Base-by-base conservation (phyloP, 371 early-diverging fungal genomes). In the Zychaea mexicana region DNA sequence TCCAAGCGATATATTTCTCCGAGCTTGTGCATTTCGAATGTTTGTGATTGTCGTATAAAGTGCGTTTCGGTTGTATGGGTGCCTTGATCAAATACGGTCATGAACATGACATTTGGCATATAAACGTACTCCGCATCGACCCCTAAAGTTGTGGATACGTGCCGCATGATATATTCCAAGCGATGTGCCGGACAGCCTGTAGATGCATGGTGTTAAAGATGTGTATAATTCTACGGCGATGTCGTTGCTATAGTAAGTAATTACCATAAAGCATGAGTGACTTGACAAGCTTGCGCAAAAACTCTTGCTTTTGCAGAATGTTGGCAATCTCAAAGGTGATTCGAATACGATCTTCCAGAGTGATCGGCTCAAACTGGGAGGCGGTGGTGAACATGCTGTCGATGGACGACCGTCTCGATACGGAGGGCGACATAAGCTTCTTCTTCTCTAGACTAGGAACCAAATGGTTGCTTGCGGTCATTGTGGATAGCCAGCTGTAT, bases 51-150 rank as follows among this genome's bases (percentile, higher is more conserved):
- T 4, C 87, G 82, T 49, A 92, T 76, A 36, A 91, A 85, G 54
- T 91, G 90, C 0, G 93, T 92, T 59, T 92, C 93, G 19, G 89
- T 89, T 5, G 92, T 88, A 59, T 91, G 88, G 1, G 91, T 91
- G 27, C 86, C 79, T n/a, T 81, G 81, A 66, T 91, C 90, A 63
- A 84, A 84, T 59, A 92, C 91, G 2, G 88, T 83, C 42, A 92
- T 77, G 42, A 92, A 83, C 84, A 91, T 88, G 26, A 90, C 79
- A 27, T 87, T 87, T 3, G 92, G 92, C 58, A 90, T 71, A 54
- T 84, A 82, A 12, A 88, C 84, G 53, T 89, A 90, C 54, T 86
- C 84, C 3, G 89, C 89, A 19, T 90, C 87, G 13, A 92, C 83
- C 17, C 84, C 85, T 54, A 92, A 68, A 7, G 85, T 84, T 17